phyloP scores from a whole-genome alignment of 169 alveolate genomes.

The Eimeria zaria region DNA sequence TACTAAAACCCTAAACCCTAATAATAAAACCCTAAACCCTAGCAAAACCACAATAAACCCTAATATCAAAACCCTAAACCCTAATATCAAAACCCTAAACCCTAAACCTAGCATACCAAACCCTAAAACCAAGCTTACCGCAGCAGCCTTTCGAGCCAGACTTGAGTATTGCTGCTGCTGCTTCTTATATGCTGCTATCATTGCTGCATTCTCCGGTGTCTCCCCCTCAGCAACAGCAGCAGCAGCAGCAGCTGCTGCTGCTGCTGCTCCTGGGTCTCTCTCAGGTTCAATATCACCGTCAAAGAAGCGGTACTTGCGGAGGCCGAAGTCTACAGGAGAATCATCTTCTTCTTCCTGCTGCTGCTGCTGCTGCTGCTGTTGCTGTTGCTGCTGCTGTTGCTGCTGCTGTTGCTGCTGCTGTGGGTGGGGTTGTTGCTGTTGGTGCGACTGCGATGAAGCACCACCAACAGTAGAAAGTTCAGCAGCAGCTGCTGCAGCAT shows the following conservation, averaged over 20 bases:
- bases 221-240: conserved; percentile 68
- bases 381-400: conserved; percentile 22
- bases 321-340: conserved; percentile 32
- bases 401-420: neutral
- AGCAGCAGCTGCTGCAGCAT: conserved; percentile 66
- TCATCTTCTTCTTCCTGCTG: neutral
- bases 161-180: conserved; percentile 50
- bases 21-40: neutral
- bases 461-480: no score
- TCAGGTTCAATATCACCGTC: conserved; percentile 33
- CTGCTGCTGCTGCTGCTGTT: conserved; percentile 41
- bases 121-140: neutral
- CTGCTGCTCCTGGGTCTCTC: conserved; percentile 15
- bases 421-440: conserved; percentile 36
- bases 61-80: neutral
- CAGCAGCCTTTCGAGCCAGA: conserved; percentile 41
- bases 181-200: conserved; percentile 16
- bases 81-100: neutral
- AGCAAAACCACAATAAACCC: neutral
- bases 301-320: conserved; percentile 26
- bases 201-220: conserved; percentile 1
- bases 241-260: conserved; percentile 56
- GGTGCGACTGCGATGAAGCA: conserved; percentile 35
- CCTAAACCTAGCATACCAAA: conserved; percentile 10
- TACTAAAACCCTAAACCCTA: neutral